phyloP scores from a whole-genome alignment of 371 early-diverging fungal species.

The Mucor sp. region DNA sequence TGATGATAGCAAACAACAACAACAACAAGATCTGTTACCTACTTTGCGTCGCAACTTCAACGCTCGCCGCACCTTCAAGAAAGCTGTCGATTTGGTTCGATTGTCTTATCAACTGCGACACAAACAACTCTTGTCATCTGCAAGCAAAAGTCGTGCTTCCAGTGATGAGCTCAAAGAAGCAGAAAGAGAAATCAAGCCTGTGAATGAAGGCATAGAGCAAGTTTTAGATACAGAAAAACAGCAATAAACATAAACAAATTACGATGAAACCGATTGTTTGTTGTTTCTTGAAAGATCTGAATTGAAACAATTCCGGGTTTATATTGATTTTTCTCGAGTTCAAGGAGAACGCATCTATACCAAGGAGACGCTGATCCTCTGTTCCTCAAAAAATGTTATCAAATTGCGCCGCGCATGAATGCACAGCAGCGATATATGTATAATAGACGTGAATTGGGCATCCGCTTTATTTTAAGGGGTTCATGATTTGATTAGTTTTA shows the following conservation, averaged over 20 bases:
- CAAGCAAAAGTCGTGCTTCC: slow-evolving; percentile 8
- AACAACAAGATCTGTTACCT: slow-evolving; percentile 61
- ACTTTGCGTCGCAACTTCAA: slow-evolving; percentile 79
- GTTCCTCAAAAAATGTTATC: not conserved
- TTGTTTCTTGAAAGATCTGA: not conserved
- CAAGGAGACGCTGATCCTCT: not conserved
- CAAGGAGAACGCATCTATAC: not conserved
- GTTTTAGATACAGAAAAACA: slow-evolving; percentile 13
- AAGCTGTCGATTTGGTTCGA: slow-evolving; percentile 63
- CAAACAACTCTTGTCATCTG: slow-evolving; percentile 25
- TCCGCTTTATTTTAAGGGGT: not conserved
- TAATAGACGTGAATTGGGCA: not conserved
- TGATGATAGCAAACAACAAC: slow-evolving; percentile 14
- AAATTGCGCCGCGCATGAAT: not conserved
- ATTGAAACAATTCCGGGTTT: not conserved
- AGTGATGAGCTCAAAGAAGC: not conserved
- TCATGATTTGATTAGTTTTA: not conserved
- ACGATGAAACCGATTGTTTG: not conserved
- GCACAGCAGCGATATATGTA: not conserved
- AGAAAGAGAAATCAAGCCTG: slow-evolving; percentile 10
- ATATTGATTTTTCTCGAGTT: not conserved
- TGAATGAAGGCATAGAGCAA: slow-evolving; percentile 13
- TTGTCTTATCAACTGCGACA: slow-evolving; percentile 43
- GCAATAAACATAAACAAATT: not conserved
- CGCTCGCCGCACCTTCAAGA: slow-evolving; percentile 71